A percentile compares a stretch with the other conserved stretches of the same genome.
Conservation (phyloP, 2,329 filamentous ascomycete species). For the Teratosphaeria pseudoeucalypti region DNA sequence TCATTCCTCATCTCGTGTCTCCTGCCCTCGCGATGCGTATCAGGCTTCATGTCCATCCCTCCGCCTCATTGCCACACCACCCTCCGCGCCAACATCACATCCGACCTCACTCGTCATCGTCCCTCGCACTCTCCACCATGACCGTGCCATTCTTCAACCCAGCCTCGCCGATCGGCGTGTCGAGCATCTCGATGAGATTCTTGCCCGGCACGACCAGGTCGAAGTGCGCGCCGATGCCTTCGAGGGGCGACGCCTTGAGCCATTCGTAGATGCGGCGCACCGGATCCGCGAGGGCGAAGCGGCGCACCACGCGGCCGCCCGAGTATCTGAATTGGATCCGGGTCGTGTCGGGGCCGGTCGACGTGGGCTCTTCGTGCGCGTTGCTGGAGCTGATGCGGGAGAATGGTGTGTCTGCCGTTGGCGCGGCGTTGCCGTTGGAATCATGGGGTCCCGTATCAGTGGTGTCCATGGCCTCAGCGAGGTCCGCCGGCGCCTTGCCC, state of each 20-base stretch:
- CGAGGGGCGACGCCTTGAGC: slow-evolving; percentile 79
- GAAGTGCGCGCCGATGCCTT: slow-evolving; percentile 62
- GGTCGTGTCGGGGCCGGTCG: slow-evolving; percentile 58
- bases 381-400: slow-evolving; percentile 58
- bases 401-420: slow-evolving; percentile 40
- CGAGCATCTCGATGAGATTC: slow-evolving; percentile 68
- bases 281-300: slow-evolving; percentile 66
- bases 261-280: slow-evolving; percentile 88
- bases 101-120: slow-evolving; percentile 9
- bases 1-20: background rate
- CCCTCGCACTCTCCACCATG: slow-evolving; percentile 69
- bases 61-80: background rate
- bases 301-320: slow-evolving; percentile 71
- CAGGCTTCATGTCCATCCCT: background rate
- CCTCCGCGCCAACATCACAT: background rate
- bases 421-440: slow-evolving; percentile 4
- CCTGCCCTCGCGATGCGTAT: slow-evolving; percentile 5
- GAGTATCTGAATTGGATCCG: slow-evolving; percentile 89
- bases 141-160: slow-evolving; percentile 87
- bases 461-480: slow-evolving; percentile 19
- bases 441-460: slow-evolving; percentile 13
- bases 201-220: slow-evolving; percentile 82
- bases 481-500: slow-evolving; percentile 41
- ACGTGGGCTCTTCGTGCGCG: slow-evolving; percentile 65
- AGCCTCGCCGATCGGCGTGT: slow-evolving; percentile 63